Conservation (phyloP, 2,329 filamentous ascomycete genomes). For the Pseudogymnoascus sp. region DNA sequence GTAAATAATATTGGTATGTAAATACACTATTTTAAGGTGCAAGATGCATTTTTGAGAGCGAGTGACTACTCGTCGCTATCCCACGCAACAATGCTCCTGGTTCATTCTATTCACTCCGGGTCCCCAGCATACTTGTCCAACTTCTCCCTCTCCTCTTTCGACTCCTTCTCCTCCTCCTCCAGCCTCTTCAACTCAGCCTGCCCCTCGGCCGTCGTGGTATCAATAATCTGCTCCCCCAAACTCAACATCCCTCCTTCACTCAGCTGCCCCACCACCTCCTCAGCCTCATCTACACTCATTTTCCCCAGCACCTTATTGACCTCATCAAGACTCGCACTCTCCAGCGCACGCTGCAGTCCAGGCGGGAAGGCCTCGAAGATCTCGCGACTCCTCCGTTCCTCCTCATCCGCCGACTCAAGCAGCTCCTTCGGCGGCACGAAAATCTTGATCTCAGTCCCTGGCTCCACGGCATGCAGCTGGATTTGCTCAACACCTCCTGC, state of each 20-base stretch:
- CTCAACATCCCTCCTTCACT: conserved; percentile 83
- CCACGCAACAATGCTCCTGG: background rate
- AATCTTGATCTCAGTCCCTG: conserved; percentile 86
- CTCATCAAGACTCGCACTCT: conserved; percentile 82
- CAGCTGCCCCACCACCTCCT: conserved; percentile 74
- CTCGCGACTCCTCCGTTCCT: conserved; percentile 56
- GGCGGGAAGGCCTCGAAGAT: conserved; percentile 82
- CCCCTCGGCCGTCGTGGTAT: conserved; percentile 86
- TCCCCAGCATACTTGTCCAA: conserved; percentile 30
- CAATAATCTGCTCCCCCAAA: conserved; percentile 87
- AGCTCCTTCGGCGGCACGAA: conserved; percentile 60
- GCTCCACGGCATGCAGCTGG: conserved; percentile 92
- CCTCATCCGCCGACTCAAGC: conserved; percentile 53
- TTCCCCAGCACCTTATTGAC: conserved; percentile 83
- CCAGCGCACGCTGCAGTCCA: conserved; percentile 73
- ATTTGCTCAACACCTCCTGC: conserved; percentile 82
- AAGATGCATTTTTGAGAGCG: background rate
- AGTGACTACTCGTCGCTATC: background rate
- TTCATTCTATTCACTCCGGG: conserved; percentile 27
- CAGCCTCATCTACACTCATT: conserved; percentile 83
- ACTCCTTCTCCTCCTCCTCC: conserved; percentile 47
- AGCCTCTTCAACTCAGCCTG: conserved; percentile 71
- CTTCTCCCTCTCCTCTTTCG: conserved; percentile 23
- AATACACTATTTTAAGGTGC: background rate
- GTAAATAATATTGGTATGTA: background rate